phyloP scores from a whole-genome alignment of 768 basidiomycete genomes.

The Collybiopsis luxurians region DNA sequence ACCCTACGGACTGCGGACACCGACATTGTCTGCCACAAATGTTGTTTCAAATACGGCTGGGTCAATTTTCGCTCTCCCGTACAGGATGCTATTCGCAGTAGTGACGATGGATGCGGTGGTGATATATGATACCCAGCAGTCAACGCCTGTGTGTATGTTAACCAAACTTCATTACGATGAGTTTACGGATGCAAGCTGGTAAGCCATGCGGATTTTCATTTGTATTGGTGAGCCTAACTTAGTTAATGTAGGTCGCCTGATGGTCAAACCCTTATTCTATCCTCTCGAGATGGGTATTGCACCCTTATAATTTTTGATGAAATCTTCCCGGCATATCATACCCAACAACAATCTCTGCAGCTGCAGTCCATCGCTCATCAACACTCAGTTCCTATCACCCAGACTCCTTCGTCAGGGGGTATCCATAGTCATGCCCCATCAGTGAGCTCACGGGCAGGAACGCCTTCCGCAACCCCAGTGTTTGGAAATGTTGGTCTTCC shows the following conservation, averaged over 20 bases:
- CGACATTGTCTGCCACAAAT: slow-evolving; percentile 8
- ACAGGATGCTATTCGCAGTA: slow-evolving; percentile 93
- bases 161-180: slow-evolving; percentile 96
- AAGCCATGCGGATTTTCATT: not conserved
- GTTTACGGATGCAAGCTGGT: slow-evolving; percentile 98
- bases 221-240: not conserved
- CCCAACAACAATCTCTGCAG: slow-evolving; percentile 88
- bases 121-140: slow-evolving; percentile 96
- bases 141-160: slow-evolving; percentile 85
- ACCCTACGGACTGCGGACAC: slow-evolving; percentile 20
- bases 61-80: slow-evolving; percentile 86
- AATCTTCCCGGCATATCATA: slow-evolving; percentile 82
- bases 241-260: slow-evolving; percentile 78
- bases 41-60: slow-evolving; percentile 31
- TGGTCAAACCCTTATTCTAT: slow-evolving; percentile 87
- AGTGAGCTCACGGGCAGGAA: slow-evolving; percentile 26
- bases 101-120: slow-evolving; percentile 95
- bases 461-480: slow-evolving; percentile 35
- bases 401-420: slow-evolving; percentile 21
- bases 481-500: slow-evolving; percentile 29
- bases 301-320: slow-evolving; percentile 95
- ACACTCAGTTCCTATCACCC: slow-evolving; percentile 65
- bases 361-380: slow-evolving; percentile 88
- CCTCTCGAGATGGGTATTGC: slow-evolving; percentile 96
- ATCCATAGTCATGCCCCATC: slow-evolving; percentile 15